phyloP scores from a whole-genome alignment of 306 rosid species.

The Casuarina cunninghamiana region DNA sequence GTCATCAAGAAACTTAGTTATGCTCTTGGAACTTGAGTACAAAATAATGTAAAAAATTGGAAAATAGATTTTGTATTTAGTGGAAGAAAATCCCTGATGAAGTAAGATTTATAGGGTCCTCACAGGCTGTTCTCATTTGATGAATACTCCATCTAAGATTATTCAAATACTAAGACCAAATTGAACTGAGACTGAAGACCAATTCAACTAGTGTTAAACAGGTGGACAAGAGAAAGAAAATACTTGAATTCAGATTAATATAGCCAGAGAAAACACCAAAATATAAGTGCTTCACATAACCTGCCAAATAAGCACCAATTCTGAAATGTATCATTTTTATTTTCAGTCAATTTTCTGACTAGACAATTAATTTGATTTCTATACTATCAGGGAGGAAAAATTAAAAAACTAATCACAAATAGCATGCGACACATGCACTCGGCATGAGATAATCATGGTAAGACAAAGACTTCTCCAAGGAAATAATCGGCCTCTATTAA shows the following conservation, averaged over 20 bases:
- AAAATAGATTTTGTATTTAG: conserved; percentile 11
- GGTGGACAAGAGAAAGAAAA: not conserved
- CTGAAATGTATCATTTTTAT: not conserved
- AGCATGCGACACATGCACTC: not conserved
- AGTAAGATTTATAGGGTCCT: not conserved
- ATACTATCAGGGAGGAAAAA: not conserved
- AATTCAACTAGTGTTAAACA: not conserved
- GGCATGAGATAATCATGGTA: not conserved
- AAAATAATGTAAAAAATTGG: not conserved
- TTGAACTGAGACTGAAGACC: not conserved
- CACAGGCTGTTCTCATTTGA: not conserved
- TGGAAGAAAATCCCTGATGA: conserved; percentile 1
- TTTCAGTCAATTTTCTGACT: not conserved
- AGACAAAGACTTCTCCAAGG: not conserved
- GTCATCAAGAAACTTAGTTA: conserved; percentile 17
- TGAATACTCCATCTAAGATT: not conserved
- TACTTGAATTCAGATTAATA: not conserved
- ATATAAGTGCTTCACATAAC: not conserved
- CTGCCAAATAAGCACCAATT: not conserved
- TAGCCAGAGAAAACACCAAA: not conserved
- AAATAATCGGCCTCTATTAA: not conserved
- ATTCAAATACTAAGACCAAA: not conserved
- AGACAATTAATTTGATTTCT: not conserved
- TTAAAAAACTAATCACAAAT: not conserved
- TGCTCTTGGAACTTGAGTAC: not conserved